A percentile compares a stretch with the other conserved stretches of the same genome.
Conservation (phyloP, 106 monocot genomes). For the Dendrobium catenatum region DNA sequence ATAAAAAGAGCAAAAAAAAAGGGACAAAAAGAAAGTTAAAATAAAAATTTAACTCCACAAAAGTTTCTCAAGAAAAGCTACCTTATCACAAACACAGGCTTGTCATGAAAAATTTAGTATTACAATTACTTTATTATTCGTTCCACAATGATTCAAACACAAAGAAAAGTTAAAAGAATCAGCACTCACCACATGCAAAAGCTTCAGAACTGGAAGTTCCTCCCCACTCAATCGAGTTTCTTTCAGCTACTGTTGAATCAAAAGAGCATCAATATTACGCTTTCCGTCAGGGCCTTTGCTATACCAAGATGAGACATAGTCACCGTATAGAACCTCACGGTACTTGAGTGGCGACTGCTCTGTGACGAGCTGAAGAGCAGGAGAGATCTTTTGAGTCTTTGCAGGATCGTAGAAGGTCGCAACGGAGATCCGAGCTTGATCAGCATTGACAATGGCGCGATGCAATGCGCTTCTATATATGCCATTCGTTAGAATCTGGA, state of each 20-base stretch:
- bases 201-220: no score
- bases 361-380: conserved; percentile 50
- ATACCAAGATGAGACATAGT: conserved; percentile 84
- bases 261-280: conserved; percentile 67
- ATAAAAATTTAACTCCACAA: no score
- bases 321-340: conserved; percentile 65
- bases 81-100: no score
- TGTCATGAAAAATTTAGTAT: no score
- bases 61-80: no score
- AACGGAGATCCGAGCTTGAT: conserved; percentile 57
- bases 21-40: no score
- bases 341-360: conserved; percentile 39
- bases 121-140: neutral
- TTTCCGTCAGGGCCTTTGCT: conserved; percentile 76
- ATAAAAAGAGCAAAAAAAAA: no score
- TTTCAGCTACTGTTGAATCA: conserved; percentile 10
- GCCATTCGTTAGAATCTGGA: conserved; percentile 83
- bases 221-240: neutral
- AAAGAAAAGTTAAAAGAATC: no score
- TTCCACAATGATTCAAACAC: no score
- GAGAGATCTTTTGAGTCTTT: conserved; percentile 46
- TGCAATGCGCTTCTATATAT: conserved; percentile 62
- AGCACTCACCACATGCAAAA: no score
- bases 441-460: conserved; percentile 69
- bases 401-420: conserved; percentile 91